phyloP scores from a whole-genome alignment of 2,329 filamentous ascomycete species.

The Ascocoryne sarcoides region DNA sequence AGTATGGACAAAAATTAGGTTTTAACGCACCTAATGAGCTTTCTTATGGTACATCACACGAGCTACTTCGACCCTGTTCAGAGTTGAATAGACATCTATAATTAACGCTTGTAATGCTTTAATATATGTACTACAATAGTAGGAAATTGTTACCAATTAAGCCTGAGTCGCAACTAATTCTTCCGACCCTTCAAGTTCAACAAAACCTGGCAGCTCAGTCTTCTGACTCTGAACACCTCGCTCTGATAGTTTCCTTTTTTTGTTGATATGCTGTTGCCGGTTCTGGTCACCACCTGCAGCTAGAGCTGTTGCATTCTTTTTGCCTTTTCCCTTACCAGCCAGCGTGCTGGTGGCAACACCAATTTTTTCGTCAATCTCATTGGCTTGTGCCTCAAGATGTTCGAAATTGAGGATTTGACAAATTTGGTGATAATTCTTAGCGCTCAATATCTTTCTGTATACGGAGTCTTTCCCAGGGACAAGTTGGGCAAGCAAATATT shows the following conservation, averaged over 20 bases:
- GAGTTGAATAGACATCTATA: no score
- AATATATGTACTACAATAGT: no score
- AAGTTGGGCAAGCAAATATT: slow-evolving; percentile 78
- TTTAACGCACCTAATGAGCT: no score
- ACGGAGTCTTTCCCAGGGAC: slow-evolving; percentile 68
- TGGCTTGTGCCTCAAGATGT: slow-evolving; percentile 54
- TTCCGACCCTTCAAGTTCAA: neutral
- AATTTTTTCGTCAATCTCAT: slow-evolving; percentile 46
- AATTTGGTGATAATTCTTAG: slow-evolving; percentile 63
- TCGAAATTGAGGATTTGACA: slow-evolving; percentile 58
- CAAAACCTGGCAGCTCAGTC: neutral
- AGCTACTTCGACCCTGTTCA: no score
- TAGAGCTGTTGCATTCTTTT: slow-evolving; percentile 31
- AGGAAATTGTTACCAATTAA: no score
- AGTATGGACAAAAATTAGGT: no score
- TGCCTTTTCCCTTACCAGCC: slow-evolving; percentile 12
- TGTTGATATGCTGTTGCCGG: slow-evolving; percentile 28
- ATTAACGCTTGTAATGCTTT: no score
- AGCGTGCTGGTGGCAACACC: slow-evolving; percentile 18
- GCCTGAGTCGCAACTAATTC: no score
- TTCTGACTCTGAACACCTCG: slow-evolving; percentile 10
- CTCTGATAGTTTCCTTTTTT: slow-evolving; percentile 18
- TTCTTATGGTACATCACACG: no score
- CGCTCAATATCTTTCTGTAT: slow-evolving; percentile 52
- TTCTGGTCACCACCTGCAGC: slow-evolving; percentile 41